Conservation (phyloP, 176 grass and related monocot genomes). For the Melocanna baccifera region DNA sequence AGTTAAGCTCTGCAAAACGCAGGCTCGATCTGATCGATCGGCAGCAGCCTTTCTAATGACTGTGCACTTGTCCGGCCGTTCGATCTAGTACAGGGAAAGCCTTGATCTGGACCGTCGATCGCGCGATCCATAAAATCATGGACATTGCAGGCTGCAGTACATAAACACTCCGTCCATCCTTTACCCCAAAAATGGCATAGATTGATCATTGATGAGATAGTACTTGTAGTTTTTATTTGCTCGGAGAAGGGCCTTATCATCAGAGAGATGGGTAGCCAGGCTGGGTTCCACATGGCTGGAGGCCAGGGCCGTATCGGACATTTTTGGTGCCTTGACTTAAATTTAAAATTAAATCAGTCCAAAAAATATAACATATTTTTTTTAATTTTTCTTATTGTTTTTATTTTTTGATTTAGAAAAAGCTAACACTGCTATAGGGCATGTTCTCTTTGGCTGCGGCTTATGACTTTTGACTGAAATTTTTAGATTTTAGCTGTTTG, state of each 20-base stretch:
- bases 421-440: no score
- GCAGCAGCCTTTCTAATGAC: background rate
- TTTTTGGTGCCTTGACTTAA: no score
- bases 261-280: background rate
- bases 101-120: background rate
- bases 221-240: background rate
- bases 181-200: background rate
- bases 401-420: no score
- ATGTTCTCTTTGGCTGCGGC: no score
- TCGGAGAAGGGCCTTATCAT: background rate
- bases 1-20: background rate
- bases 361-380: no score
- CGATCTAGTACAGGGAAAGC: background rate
- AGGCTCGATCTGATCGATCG: background rate
- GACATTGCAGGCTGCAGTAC: background rate
- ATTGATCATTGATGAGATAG: no score
- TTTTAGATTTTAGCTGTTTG: no score
- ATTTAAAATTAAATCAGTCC: no score
- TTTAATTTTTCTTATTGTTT: no score
- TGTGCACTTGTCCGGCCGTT: background rate
- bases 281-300: background rate
- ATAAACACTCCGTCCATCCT: background rate
- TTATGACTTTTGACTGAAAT: no score
- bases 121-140: background rate
- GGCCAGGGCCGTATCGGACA: no score